Conservation (phyloP, 2,329 filamentous ascomycete species). For the Phyllosticta citrichinensis region DNA sequence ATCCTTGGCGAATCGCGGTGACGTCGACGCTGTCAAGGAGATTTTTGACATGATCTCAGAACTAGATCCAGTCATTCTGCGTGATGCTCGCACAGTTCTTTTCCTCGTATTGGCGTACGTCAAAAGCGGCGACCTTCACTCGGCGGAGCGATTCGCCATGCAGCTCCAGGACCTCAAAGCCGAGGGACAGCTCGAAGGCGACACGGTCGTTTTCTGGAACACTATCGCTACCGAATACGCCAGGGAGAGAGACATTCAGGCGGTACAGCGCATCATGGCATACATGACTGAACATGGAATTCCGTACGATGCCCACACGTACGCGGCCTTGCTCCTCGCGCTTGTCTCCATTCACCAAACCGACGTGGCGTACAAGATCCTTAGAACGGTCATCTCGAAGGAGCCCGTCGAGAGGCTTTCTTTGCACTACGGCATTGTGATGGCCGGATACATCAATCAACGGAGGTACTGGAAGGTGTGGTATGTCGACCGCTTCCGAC, state of each 20-base stretch:
- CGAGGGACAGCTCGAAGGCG: constrained; percentile 38
- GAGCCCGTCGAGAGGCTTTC: constrained; percentile 34
- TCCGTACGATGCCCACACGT: constrained; percentile 46
- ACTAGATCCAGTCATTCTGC: background rate
- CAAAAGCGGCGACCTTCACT: constrained; percentile 36
- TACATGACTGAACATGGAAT: constrained; percentile 46
- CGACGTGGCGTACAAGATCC: constrained; percentile 45
- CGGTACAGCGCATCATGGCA: constrained; percentile 43
- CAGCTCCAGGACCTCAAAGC: constrained; percentile 13
- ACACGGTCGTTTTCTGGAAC: constrained; percentile 65
- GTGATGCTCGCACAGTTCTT: background rate
- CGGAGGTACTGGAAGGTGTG: constrained; percentile 38
- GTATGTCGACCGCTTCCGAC: constrained; percentile 39
- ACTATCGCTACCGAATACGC: constrained; percentile 62
- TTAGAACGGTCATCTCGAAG: constrained; percentile 40
- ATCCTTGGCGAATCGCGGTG: constrained; percentile 60
- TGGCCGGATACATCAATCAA: constrained; percentile 38
- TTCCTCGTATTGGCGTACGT: constrained; percentile 54
- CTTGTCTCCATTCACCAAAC: constrained; percentile 44
- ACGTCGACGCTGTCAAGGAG: constrained; percentile 57
- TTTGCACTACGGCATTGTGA: constrained; percentile 45
- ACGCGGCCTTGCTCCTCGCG: constrained; percentile 51
- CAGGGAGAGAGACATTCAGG: constrained; percentile 46
- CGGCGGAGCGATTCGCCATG: constrained; percentile 40
- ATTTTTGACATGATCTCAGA: constrained; percentile 50